Base-by-base conservation (phyloP, 495 filamentous ascomycete species). In the Aspergillus ostianus region DNA sequence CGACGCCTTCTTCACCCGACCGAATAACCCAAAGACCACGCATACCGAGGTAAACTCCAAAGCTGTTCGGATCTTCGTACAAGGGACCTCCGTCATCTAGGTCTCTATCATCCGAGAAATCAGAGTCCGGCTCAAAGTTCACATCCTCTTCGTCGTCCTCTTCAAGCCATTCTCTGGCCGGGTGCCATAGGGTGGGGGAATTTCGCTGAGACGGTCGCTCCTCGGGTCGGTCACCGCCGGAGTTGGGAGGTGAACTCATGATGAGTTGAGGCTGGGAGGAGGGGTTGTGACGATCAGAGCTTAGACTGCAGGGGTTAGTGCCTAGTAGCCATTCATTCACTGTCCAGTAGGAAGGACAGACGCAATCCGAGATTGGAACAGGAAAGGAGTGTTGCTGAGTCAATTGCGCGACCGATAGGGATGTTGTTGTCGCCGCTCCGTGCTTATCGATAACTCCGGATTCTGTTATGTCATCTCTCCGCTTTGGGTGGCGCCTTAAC, bases 81-180 rank as follows among this genome's bases (percentile, higher is more conserved):
- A 41, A 41, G 10, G 36, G 36, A 10, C 12, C 36, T 17, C 68
- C 67, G 17, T 68, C 55, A 6, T 56, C 65, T n/a, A 74, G 62
- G 18, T 72, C 75, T 23, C 61, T 53, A 41, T 59, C 41, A 6
- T 50, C 57, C 26, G 41, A 47, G 62, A 46, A 32, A 36, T 59
- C 61, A 23, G 70, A 53, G 60, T 71, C 57, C 53, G 69, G 72
- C 57, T 72, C 75, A 66, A 60, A 77, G 62, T 74, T 82, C 77
- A 75, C 80, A 65, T 83, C 81, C 36, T 79, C 78, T 12, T 76
- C 64, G 23, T 76, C 73, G 7, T 72, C 76, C 23, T 75, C 73
- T 23, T 80, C 77, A 4, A 77, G 66, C 74, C 71, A 79, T 57
- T 80, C 77, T 51, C 63, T 64, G 50, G 77, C 73, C 5, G 73